Evolutionary conservation across 129 eudicot genomes (phyloP).

Genomic region (Tagetes patula): DNA sequence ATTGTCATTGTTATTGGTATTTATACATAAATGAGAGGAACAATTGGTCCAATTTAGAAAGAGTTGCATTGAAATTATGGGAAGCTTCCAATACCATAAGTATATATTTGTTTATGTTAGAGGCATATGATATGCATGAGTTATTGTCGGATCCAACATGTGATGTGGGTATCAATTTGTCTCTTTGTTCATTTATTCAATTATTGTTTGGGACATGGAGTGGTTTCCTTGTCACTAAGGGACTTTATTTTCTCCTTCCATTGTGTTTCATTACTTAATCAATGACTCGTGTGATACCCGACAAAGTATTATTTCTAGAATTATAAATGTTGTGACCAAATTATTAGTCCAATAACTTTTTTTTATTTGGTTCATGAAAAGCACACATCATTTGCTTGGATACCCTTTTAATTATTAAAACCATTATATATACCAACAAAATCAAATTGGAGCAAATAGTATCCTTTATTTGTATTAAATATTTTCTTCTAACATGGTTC

Average conservation of each 20-base stretch:
- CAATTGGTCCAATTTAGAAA: neutral
- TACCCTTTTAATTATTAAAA: neutral
- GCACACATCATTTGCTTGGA: neutral
- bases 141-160: constrained; percentile 5
- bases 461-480: no score
- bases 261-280: neutral
- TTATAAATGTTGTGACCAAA: neutral
- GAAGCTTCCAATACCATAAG: neutral
- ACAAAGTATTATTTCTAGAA: neutral
- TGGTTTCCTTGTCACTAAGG: neutral
- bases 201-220: neutral
- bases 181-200: neutral
- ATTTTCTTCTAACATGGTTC: neutral
- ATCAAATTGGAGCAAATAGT: neutral
- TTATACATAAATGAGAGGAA: neutral
- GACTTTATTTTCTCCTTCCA: neutral
- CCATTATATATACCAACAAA: neutral
- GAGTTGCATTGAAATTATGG: neutral
- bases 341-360: neutral
- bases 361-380: neutral
- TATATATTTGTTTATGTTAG: neutral
- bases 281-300: neutral
- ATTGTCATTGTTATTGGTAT: neutral
- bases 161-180: neutral
- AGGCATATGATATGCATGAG: neutral